Evolutionary conservation across 129 eudicot genomes (phyloP).

Genomic region (Arctium lappa): DNA sequence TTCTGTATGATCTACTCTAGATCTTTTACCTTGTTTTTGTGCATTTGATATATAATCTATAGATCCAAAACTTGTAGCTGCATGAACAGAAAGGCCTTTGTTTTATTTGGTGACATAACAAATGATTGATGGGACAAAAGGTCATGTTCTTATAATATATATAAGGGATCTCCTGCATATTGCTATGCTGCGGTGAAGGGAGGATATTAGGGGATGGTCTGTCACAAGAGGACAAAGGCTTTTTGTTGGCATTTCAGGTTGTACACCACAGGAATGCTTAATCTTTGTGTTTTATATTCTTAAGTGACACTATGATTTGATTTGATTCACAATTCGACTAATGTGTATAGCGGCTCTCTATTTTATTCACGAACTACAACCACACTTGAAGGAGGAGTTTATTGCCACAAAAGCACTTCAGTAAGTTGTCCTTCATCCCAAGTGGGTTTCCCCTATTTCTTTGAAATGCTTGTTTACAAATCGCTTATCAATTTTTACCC

Average conservation of each 20-base stretch:
- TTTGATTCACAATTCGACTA: neutral
- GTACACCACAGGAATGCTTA: neutral
- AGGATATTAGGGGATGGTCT: neutral
- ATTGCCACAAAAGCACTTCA: neutral
- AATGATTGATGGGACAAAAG: neutral
- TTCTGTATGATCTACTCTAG: neutral
- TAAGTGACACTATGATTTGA: neutral
- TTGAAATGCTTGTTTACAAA: slow-evolving; percentile 4
- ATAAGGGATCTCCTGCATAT: neutral
- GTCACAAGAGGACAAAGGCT: neutral
- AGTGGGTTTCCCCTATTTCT: neutral
- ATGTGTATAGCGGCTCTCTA: neutral
- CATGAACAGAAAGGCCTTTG: neutral
- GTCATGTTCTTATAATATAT: neutral
- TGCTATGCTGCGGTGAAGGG: neutral
- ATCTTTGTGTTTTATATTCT: neutral
- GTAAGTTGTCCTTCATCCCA: neutral
- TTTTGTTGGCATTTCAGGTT: neutral
- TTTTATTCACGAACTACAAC: neutral
- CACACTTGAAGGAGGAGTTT: neutral
- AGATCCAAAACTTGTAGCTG: neutral
- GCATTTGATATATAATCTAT: neutral
- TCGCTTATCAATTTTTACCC: neutral
- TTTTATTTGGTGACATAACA: neutral
- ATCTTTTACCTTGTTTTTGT: slow-evolving; percentile 7